Base-by-base conservation (phyloP, 2,329 filamentous ascomycete genomes). In the Cytospora schulzeri region DNA sequence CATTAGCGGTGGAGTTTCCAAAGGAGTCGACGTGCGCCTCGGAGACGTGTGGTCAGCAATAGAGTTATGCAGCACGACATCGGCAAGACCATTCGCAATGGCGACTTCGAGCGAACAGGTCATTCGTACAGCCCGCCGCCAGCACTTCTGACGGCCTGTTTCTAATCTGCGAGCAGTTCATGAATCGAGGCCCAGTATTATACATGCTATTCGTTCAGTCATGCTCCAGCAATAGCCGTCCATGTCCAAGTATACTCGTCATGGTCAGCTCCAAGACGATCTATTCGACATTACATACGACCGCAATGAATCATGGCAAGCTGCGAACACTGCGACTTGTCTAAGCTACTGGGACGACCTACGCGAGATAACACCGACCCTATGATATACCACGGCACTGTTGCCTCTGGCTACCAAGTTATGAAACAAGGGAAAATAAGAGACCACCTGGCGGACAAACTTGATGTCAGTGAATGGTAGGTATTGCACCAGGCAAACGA, bases 31-130 rank as follows among this genome's bases (percentile, higher is more conserved):
- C 35, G 73, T 76, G 15, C 68, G 71, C 2, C 70, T 76, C 2
- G 74, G 75, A 0, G 74, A 76, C 48, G 57, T 76, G 73, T 75
- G 0, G 74, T 76, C 22, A 71, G 73, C 59, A 15, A 59, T 22
- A 66, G 71, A 1, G 70, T 76, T 2, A 51, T 75, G 9, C 74
- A 76, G 26, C 76, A 75, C 60, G 74, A 76, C 60, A 69, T 60
- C n/a, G 57, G 48, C 28, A 53, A 60, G 29, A 53, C 57, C 22
- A 17, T 53, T 15, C 45, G 14, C 1, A 26, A 29, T 26, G 57
- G 57, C 22, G 7, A 1, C n/a, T 60, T 60, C 26, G 26, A 60
- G 29, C 45, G 28, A 48, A 60, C 57, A 33, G 45, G 41, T 28
- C 38, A 41, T 29, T 41, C 50, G 9, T 52, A 60, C 57, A 60